Evolutionary conservation across 352 stramenopile genomes (phyloP), one percentile per base, ranked within the genome.

Genomic region (Blastocystis hominis): DNA sequence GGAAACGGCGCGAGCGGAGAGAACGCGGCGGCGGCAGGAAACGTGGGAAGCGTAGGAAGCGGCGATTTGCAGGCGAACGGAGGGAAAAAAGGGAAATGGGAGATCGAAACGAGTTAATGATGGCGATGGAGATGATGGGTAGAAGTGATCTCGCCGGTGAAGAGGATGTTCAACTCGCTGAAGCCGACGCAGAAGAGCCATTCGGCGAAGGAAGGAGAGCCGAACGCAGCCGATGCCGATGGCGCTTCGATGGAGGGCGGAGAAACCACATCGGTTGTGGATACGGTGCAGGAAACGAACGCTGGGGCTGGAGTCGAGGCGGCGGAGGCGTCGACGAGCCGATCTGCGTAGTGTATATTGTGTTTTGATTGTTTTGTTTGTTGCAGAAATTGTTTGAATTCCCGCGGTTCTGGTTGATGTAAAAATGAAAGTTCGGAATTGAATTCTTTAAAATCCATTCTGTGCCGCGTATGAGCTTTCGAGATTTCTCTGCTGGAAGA

Each of bases 111-210:
- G 50, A 30, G 72, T 84, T 47, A 47, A 20, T 2, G 0, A 50
- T n/a, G 0, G 17, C 7, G 4, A 36, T 30, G 72, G 36, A 1
- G 6, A 20, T 84, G 50, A 84, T 9, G 36, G 68, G 55, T 84
- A 84, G 72, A 53, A 20, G 72, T 84, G 36, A 84, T 84, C n/a
- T n/a, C 72, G 34, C 72, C 72, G 9, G 62, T 84, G 55, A 84
- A 84, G 36, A 46, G 72, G 24, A 84, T 84, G 72, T 47, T 84
- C 9, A 84, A 84, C 68, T 84, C 72, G 9, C 36, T 84, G 50
- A 84, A 84, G 15, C 72, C 72, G 13, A 66, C 44, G 6, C 34
- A 84, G 10, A 84, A 84, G 46, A 64, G 36, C 4, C 44, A 80
- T 62, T n/a, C 44, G 38, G 70, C 20, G 4, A 42, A 62, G 50